Evolutionary conservation across 116 monocot species (phyloP).

Genomic region (Cymodocea nodosa): DNA sequence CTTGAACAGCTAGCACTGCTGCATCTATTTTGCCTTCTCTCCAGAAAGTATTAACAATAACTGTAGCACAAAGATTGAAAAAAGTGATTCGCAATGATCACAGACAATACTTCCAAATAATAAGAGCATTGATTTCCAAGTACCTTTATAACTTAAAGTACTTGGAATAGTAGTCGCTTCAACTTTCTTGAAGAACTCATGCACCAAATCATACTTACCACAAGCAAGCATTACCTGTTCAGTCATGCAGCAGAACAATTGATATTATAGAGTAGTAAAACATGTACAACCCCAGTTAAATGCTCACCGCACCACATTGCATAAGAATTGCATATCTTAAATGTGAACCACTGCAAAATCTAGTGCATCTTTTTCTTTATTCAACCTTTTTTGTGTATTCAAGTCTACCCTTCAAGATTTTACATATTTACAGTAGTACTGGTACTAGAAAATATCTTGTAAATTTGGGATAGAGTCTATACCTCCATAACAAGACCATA

Average conservation of each 20-base stretch:
- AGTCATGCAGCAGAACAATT: neutral
- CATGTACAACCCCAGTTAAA: neutral
- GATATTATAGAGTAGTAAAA: neutral
- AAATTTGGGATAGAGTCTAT: neutral
- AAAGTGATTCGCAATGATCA: neutral
- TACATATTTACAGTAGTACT: neutral
- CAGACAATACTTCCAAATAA: neutral
- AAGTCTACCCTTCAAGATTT: neutral
- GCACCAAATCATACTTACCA: conserved; percentile 82
- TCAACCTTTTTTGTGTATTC: too few species aligned
- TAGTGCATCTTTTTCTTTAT: too few species aligned
- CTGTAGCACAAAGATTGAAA: conserved; percentile 19
- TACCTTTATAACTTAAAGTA: conserved; percentile 88
- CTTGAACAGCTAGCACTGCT: conserved; percentile 67
- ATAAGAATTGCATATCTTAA: too few species aligned
- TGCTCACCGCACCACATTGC: too few species aligned
- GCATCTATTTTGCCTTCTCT: conserved; percentile 90
- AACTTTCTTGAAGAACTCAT: conserved; percentile 78
- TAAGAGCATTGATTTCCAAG: neutral
- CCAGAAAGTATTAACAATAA: conserved; percentile 86
- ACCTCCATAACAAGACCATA: conserved; percentile 97
- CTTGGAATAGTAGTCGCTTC: conserved; percentile 57
- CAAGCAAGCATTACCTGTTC: conserved; percentile 82
- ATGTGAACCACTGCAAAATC: too few species aligned
- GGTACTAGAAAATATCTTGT: neutral